phyloP scores from a whole-genome alignment of 306 rosid genomes.

The Cicer arietinum region DNA sequence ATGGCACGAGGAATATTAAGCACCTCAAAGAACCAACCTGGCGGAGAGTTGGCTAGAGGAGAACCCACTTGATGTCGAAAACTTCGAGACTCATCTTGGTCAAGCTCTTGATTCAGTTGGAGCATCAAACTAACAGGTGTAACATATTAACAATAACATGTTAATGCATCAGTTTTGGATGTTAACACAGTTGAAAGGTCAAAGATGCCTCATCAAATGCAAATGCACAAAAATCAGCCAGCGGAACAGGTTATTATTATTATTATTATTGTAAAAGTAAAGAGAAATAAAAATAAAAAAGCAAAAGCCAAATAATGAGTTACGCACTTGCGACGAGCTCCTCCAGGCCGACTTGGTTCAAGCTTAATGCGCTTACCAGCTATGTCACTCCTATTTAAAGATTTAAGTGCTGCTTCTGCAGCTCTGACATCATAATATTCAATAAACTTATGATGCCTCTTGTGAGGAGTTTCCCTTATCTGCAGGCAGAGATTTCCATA shows the following conservation, averaged over 20 bases:
- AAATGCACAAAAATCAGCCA: constrained; percentile 16
- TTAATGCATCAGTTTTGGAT: background rate
- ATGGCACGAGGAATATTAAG: constrained; percentile 22
- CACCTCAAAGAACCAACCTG: constrained; percentile 66
- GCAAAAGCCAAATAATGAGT: constrained; percentile 24
- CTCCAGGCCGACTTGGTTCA: constrained; percentile 99
- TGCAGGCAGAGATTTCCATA: constrained; percentile 58
- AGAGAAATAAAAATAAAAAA: constrained; percentile 18
- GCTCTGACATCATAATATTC: constrained; percentile 97
- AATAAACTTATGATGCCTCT: constrained; percentile 96
- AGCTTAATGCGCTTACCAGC: constrained; percentile 99
- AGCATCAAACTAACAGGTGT: constrained; percentile 72
- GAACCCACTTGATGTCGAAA: constrained; percentile 86
- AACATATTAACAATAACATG: constrained; percentile 38
- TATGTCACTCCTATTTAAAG: constrained; percentile 95
- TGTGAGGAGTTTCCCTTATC: constrained; percentile 99
- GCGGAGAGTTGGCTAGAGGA: constrained; percentile 88
- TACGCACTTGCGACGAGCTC: constrained; percentile 96
- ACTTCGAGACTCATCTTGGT: constrained; percentile 85
- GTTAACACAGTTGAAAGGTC: constrained; percentile 1
- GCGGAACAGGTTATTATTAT: constrained; percentile 3
- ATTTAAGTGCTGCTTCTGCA: constrained; percentile 92
- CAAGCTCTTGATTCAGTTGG: constrained; percentile 94
- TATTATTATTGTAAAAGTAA: constrained; percentile 15
- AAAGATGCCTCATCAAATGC: constrained; percentile 26